Evolutionary conservation across 345 rosid genomes (phyloP), one percentile per base, ranked within the genome.

Genomic region (Eucalyptus curtisii): DNA sequence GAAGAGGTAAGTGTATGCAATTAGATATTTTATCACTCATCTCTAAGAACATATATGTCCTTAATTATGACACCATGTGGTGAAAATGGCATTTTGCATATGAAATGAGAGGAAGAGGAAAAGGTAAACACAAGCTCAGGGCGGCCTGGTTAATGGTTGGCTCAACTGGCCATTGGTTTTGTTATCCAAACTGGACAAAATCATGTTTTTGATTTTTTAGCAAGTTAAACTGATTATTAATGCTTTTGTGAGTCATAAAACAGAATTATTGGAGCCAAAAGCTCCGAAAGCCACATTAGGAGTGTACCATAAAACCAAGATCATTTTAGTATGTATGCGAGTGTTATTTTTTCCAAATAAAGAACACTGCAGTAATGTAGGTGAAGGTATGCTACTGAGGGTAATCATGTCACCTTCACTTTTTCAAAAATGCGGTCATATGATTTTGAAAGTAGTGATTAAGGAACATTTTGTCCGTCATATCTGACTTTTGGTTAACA

Each of bases 1-100:
- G 96, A 92, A 93, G 99, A 96, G 99, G 99, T 97, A 91, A 79
- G 86, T 49, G 37, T 52, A 17, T 20, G 84, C 47, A 76, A 76
- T 37, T n/a, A n/a, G 20, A 76, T 76, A 66, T 87, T 49, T 31
- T 66, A 33, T 86, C 7, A 6, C 17, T 49, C 49, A n/a, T 86
- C 25, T 31, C 30, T 76, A 76, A 76, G 84, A 40, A 40, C 30
- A 20, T 76, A 6, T 76, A 37, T 7, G 30, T 76, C 47, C 84
- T 76, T 76, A 44, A 37, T 76, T 20, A 40, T 10, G 47, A 76
- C 30, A 40, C 27, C 27, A 11, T 40, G 15, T 22, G 30, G 47
- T 76, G 47, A 76, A 76, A 76, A 20, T 76, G 84, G 47, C 84
- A 76, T 76, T 76, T 76, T 76, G 84, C 84, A 37, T 37, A 76